Evolutionary conservation across 305 asterid species (phyloP).

Genomic region (Nicotiana rustica): DNA sequence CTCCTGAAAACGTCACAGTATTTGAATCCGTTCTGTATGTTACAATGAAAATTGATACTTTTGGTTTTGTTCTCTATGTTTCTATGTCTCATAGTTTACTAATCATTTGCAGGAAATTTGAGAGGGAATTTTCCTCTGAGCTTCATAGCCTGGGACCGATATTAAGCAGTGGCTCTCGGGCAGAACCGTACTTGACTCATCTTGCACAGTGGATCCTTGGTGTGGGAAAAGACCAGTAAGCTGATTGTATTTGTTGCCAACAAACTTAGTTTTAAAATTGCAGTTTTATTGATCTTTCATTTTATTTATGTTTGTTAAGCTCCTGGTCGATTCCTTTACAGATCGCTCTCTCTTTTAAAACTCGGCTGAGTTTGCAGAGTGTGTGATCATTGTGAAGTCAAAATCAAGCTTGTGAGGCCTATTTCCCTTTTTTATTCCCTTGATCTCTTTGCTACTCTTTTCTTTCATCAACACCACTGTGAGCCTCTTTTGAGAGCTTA

Average conservation of each 20-base stretch:
- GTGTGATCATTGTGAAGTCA: conserved; percentile 7
- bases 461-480: too few relatives aligned
- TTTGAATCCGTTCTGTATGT: conserved; percentile 81
- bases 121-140: conserved; percentile 75
- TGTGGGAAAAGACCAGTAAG: conserved; percentile 72
- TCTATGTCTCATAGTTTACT: not conserved
- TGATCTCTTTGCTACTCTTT: not conserved
- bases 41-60: conserved; percentile 4
- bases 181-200: conserved; percentile 95
- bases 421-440: not conserved
- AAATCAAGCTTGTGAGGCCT: not conserved
- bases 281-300: not conserved
- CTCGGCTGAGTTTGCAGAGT: not conserved
- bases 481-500: not conserved
- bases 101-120: conserved; percentile 74
- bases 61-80: not conserved
- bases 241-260: conserved; percentile 9
- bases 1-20: conserved; percentile 67
- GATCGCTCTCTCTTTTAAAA: not conserved
- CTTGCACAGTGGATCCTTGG: conserved; percentile 99
- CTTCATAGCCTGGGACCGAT: conserved; percentile 90
- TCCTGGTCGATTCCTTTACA: not conserved
- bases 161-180: conserved; percentile 85
- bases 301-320: not conserved
- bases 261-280: conserved; percentile 12